Conservation (phyloP, 2,329 filamentous ascomycete genomes). For the Colletotrichum sp. region DNA sequence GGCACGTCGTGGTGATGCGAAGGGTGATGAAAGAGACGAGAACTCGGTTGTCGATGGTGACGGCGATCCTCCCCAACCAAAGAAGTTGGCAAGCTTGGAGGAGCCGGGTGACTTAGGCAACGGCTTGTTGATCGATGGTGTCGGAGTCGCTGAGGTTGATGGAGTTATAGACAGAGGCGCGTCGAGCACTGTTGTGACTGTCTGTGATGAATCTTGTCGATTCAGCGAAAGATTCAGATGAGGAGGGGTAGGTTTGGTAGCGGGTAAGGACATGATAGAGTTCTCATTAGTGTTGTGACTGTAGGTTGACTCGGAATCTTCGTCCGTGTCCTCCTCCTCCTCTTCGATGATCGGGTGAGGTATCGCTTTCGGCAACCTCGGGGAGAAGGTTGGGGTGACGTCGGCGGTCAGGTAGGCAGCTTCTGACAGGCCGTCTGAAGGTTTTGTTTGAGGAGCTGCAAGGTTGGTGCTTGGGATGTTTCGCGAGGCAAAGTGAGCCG, state of each 20-base stretch:
- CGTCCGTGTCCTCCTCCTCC: conserved; percentile 39
- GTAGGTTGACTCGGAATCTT: conserved; percentile 33
- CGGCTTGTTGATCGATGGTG: conserved; percentile 56
- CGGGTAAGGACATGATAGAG: conserved; percentile 52
- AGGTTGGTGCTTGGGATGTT: conserved; percentile 46
- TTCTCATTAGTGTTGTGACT: conserved; percentile 41
- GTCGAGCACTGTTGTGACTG: conserved; percentile 26
- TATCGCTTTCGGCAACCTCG: conserved; percentile 18
- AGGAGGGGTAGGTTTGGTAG: conserved; percentile 55
- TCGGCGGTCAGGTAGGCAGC: conserved; percentile 48
- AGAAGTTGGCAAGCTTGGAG: conserved; percentile 55
- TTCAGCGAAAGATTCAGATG: conserved; percentile 54
- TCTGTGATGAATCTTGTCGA: conserved; percentile 24
- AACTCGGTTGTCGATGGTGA: conserved; percentile 54
- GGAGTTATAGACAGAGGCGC: background rate
- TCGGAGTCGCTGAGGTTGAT: conserved; percentile 19
- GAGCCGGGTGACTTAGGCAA: conserved; percentile 59
- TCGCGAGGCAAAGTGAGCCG: conserved; percentile 33
- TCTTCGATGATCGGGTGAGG: conserved; percentile 33
- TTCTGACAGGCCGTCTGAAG: conserved; percentile 47
- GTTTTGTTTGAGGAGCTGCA: conserved; percentile 47
- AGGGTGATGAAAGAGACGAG: conserved; percentile 60
- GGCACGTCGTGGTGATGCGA: conserved; percentile 43
- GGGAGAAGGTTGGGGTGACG: conserved; percentile 32
- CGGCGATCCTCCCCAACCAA: conserved; percentile 56